Evolutionary conservation across 2,329 filamentous ascomycete genomes (phyloP).

Genomic region (Teratosphaeria pseudoeucalypti): DNA sequence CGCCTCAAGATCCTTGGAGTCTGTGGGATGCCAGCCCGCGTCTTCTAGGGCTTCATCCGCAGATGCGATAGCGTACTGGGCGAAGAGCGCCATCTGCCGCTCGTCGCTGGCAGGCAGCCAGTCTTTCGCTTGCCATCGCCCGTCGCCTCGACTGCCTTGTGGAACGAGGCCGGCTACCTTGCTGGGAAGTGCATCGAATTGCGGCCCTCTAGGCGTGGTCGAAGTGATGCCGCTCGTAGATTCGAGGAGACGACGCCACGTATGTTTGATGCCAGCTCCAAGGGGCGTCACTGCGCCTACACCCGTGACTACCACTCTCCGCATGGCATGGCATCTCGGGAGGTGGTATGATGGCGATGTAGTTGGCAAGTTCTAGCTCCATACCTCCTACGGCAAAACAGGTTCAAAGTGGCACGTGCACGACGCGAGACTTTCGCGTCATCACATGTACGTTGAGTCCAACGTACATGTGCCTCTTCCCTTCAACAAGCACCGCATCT

Average conservation of each 20-base stretch:
- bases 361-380: neutral
- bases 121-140: conserved; percentile 38
- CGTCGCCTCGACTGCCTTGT: conserved; percentile 33
- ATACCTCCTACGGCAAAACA: too few species aligned
- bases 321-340: conserved; percentile 35
- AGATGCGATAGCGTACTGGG: conserved; percentile 83
- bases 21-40: conserved; percentile 61
- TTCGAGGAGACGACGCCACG: conserved; percentile 72
- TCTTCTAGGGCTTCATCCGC: conserved; percentile 77
- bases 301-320: conserved; percentile 41
- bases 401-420: too few species aligned
- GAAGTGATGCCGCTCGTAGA: conserved; percentile 73
- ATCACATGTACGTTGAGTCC: too few species aligned
- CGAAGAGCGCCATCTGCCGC: conserved; percentile 79
- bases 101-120: conserved; percentile 44
- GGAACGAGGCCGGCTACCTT: conserved; percentile 79
- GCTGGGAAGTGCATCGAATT: conserved; percentile 67
- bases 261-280: conserved; percentile 44
- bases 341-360: neutral
- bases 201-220: conserved; percentile 49
- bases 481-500: too few species aligned
- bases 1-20: conserved; percentile 54
- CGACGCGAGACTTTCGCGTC: too few species aligned
- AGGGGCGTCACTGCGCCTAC: conserved; percentile 38
- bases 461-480: too few species aligned